Evolutionary conservation across 1,139 yeast species (phyloP).

Genomic region (Yamadazyma diospyri): DNA sequence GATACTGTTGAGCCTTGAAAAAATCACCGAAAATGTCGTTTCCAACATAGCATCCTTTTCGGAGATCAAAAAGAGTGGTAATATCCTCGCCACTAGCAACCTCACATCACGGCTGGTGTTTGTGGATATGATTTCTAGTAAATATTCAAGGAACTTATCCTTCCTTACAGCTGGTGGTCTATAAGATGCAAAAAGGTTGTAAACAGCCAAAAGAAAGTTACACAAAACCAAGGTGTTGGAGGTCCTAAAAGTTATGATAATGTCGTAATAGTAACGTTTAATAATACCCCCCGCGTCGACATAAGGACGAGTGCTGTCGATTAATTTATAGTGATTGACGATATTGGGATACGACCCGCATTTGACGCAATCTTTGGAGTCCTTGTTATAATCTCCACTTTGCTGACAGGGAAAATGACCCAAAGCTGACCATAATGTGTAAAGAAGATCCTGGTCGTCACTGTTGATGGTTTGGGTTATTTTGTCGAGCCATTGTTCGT

Average conservation of each 20-base stretch:
- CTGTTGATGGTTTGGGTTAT: slow-evolving; percentile 9
- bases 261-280: slow-evolving; percentile 20
- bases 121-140: slow-evolving; percentile 18
- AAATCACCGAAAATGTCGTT: slow-evolving; percentile 31
- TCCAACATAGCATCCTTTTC: slow-evolving; percentile 31
- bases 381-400: slow-evolving; percentile 28
- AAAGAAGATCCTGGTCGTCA: slow-evolving; percentile 16
- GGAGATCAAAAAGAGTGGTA: slow-evolving; percentile 43
- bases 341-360: slow-evolving; percentile 34
- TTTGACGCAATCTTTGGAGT: slow-evolving; percentile 29
- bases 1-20: slow-evolving; percentile 33
- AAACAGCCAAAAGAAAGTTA: slow-evolving; percentile 43
- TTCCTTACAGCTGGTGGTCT: slow-evolving; percentile 25
- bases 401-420: slow-evolving; percentile 44
- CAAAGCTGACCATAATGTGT: slow-evolving; percentile 35
- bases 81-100: slow-evolving; percentile 41
- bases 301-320: slow-evolving; percentile 21
- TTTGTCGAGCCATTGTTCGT: slow-evolving; percentile 23
- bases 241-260: slow-evolving; percentile 9
- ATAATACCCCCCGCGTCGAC: slow-evolving; percentile 22
- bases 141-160: slow-evolving; percentile 18
- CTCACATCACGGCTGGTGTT: slow-evolving; percentile 51
- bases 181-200: slow-evolving; percentile 47
- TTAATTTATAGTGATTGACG: slow-evolving; percentile 20
- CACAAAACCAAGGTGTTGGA: slow-evolving; percentile 28